A percentile compares a stretch with the other conserved stretches of the same genome.
These are phyloP conservation scores for Microcyclospora pomicola DNA, from an alignment of 2,329 filamentous ascomycete genomes.

Conservation along the genomic window DNA sequence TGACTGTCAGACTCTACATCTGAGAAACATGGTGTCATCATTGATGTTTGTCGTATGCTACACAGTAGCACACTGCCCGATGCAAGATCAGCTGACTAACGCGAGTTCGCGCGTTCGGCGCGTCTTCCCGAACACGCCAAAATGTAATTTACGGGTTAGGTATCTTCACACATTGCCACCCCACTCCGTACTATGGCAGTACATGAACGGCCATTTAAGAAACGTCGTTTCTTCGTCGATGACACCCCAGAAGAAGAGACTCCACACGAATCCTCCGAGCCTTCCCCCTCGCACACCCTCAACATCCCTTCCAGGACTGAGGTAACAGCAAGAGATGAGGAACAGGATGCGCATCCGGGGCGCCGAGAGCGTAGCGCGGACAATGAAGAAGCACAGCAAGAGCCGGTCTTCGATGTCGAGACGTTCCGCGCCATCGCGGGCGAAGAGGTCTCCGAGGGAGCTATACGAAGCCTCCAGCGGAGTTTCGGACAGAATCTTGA, in stretches of 20 bases:
- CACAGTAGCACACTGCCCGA: too few species aligned
- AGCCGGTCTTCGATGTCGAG: slow-evolving; percentile 37
- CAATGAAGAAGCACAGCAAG: slow-evolving; percentile 8
- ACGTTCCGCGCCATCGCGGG: slow-evolving; percentile 47
- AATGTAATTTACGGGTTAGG: too few species aligned
- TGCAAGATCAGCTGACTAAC: too few species aligned
- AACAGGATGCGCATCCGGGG: slow-evolving; percentile 1
- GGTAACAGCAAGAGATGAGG: slow-evolving; percentile 3
- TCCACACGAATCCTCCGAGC: slow-evolving; percentile 15
- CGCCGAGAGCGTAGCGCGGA: slow-evolving; percentile 3
- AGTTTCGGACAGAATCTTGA: slow-evolving; percentile 42
- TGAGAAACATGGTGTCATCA: too few species aligned
- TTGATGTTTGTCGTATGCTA: too few species aligned
- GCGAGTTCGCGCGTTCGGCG: too few species aligned
- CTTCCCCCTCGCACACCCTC: slow-evolving; percentile 21
- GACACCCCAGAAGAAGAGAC: slow-evolving; percentile 23
- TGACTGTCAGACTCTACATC: too few species aligned
- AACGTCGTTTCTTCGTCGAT: slow-evolving; percentile 49
- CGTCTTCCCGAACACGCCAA: too few species aligned
- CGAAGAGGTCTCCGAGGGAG: slow-evolving; percentile 31
- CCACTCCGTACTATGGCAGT: slow-evolving; percentile 18
- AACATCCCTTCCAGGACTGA: slow-evolving; percentile 9
- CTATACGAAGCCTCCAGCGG: slow-evolving; percentile 35
- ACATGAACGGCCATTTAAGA: slow-evolving; percentile 44
- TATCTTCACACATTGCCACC: too few species aligned